A percentile compares a stretch with the other conserved stretches of the same genome.
Conservation (phyloP, 495 filamentous ascomycete species). For the Aspergillus incahuasiensis region DNA sequence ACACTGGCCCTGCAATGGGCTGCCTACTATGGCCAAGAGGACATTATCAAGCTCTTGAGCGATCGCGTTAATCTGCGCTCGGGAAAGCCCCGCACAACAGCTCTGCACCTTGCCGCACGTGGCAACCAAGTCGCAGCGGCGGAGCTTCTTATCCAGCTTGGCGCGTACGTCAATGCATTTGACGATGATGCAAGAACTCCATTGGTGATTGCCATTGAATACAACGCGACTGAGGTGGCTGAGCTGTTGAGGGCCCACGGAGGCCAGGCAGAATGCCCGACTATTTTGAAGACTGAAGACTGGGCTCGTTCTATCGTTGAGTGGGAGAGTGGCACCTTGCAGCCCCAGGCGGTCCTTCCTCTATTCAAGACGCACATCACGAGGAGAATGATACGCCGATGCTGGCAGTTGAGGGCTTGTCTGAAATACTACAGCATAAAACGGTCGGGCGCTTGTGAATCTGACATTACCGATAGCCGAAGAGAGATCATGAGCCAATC, state of each 20-base stretch:
- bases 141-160: background rate
- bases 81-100: background rate
- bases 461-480: background rate
- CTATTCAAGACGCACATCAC: background rate
- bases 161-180: background rate
- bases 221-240: too few relatives aligned
- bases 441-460: background rate
- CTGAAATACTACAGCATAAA: background rate
- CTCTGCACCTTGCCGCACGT: background rate
- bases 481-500: background rate
- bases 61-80: constrained; percentile 1
- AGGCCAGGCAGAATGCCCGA: background rate
- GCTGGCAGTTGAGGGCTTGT: background rate
- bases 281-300: background rate
- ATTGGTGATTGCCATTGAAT: background rate
- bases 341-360: background rate
- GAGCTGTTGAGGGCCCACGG: background rate
- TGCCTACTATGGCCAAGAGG: background rate
- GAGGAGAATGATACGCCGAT: background rate
- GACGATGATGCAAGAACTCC: background rate
- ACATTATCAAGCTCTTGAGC: background rate
- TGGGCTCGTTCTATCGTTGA: background rate
- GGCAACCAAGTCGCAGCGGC: background rate
- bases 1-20: background rate
- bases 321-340: background rate